Conservation (phyloP, 257 asterid genomes). For the Fraxinus americana region DNA sequence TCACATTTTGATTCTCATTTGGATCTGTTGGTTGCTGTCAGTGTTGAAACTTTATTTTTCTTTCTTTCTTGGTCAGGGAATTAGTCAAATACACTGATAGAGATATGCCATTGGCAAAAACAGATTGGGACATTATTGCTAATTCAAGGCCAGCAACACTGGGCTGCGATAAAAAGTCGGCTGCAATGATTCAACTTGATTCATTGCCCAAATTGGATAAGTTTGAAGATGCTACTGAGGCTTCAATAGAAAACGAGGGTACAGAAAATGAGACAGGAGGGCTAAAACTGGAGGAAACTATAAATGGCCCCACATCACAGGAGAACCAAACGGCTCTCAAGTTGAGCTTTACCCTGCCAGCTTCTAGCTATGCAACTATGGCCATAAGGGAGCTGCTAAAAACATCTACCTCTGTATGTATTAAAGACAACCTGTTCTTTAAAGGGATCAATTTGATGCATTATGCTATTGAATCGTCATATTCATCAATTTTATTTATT, state of each 20-base stretch:
- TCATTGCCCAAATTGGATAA: conserved; percentile 29
- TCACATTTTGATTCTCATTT: conserved; percentile 11
- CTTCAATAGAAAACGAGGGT: conserved; percentile 23
- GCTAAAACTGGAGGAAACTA: conserved; percentile 34
- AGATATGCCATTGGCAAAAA: conserved; percentile 71
- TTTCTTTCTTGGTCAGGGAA: conserved; percentile 54
- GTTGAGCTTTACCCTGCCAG: conserved; percentile 83
- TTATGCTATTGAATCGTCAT: neutral
- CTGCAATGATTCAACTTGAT: conserved; percentile 24
- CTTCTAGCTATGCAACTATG: conserved; percentile 99
- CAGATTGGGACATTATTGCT: conserved; percentile 73
- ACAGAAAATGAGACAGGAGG: conserved; percentile 24
- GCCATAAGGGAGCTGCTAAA: conserved; percentile 96
- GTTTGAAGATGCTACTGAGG: conserved; percentile 24
- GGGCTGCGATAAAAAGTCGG: conserved; percentile 32
- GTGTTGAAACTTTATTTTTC: conserved; percentile 21
- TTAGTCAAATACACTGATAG: conserved; percentile 68
- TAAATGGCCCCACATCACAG: conserved; percentile 33
- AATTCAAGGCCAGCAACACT: conserved; percentile 38
- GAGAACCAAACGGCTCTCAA: conserved; percentile 72
- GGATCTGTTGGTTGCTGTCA: conserved; percentile 9
- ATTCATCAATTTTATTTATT: neutral
- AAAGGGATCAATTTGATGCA: conserved; percentile 1
- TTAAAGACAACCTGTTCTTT: conserved; percentile 15
- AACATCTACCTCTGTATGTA: conserved; percentile 87